Evolutionary conservation across 225 moss, liverwort and hornwort species (phyloP), one percentile per base, ranked within the genome.

Genomic region (Marchantia polymorpha): DNA sequence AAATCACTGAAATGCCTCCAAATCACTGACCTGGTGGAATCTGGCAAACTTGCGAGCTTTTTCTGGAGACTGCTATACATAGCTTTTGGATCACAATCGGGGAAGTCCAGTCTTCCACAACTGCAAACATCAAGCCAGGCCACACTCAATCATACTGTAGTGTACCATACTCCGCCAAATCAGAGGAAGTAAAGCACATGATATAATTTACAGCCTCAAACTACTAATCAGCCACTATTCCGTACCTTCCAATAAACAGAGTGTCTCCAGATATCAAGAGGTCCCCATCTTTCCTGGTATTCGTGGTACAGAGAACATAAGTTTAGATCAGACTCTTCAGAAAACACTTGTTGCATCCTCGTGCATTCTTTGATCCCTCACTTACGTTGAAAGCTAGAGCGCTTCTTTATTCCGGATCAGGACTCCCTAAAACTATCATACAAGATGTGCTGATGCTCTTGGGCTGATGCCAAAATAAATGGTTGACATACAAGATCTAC

Each of bases 51-150:
- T n/a, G 92, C 87, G 74, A 97, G 91, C 85, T 97, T 97, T 83
- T 87, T 93, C 89, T 97, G 97, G 39, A 97, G 90, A 83, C 97
- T 97, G 25, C 58, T 77, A 81, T 88, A 94, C 97, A 97, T 97
- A 49, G 92, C 94, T 81, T 92, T 93, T 22, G 97, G 84, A 84
- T 94, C 89, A 86, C 97, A 97, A 68, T 97, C 97, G 69, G 97
- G 97, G 25, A 97, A 90, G 80, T 97, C 97, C 84, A 97, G 87
- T 63, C 97, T 89, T 60, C 97, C 97, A 79, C 97, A 97, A 83
- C 94, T 97, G 87, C 80, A 65, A 65, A 25, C 13, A 64, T 13
- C 53, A 76, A 26, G 27, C 39, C 58, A 80, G n/a, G 29, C 48
- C 58, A 46, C 10, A 19, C 9, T 6, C 16, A 30, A 69, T 54